phyloP scores from a whole-genome alignment of 805 yeast species.

The Ogataea zsoltii region DNA sequence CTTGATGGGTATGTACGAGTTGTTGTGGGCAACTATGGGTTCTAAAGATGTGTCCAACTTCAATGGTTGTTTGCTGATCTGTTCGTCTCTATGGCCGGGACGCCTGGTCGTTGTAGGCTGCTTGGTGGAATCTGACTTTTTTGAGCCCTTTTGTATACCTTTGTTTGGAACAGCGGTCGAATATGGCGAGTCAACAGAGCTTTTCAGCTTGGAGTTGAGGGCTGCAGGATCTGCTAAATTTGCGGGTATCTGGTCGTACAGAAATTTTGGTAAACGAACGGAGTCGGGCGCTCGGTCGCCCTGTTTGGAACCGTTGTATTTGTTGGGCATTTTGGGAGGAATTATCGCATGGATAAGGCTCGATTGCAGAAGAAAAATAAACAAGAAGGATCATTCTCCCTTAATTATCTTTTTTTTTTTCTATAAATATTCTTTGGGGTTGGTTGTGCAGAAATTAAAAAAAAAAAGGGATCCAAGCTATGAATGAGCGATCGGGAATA shows the following conservation, averaged over 20 bases:
- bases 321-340: not conserved
- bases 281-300: not conserved
- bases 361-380: too few species aligned
- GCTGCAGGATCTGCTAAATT: conserved; percentile 28
- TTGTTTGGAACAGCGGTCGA: conserved; percentile 17
- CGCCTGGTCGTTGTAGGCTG: not conserved
- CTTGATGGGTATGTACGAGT: conserved; percentile 21
- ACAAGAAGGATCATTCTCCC: too few species aligned
- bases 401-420: too few species aligned
- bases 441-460: too few species aligned
- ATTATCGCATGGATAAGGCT: too few species aligned
- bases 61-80: conserved; percentile 8
- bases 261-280: conserved; percentile 27
- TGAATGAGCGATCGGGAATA: too few species aligned
- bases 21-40: conserved; percentile 4
- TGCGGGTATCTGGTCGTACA: conserved; percentile 32
- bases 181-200: conserved; percentile 29
- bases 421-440: too few species aligned
- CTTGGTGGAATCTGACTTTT: not conserved
- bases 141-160: not conserved
- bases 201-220: conserved; percentile 22
- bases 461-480: too few species aligned
- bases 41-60: conserved; percentile 24
- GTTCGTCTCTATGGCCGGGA: not conserved
- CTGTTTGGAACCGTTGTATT: not conserved